These are phyloP conservation scores for Xylariaceae sp. DNA, from an alignment of 2,329 filamentous ascomycete genomes.

Conservation along the genomic window DNA sequence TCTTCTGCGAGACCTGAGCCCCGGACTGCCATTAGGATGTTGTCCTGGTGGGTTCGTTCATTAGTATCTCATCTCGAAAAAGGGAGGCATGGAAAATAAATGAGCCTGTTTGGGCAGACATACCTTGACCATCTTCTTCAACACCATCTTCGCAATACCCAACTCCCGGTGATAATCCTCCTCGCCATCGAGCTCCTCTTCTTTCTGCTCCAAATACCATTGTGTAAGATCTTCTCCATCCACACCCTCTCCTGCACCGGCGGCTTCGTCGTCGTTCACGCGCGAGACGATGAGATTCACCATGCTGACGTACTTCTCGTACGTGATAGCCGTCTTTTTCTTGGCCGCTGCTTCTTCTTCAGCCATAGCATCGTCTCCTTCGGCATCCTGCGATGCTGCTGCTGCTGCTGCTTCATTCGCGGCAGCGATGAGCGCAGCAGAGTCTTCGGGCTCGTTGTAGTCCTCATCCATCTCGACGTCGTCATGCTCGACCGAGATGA, in stretches of 20 bases:
- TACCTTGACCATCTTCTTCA: constrained; percentile 96
- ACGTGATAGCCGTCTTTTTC: constrained; percentile 81
- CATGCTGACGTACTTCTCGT: constrained; percentile 91
- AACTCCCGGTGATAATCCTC: constrained; percentile 75
- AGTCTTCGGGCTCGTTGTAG: constrained; percentile 48
- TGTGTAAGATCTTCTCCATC: constrained; percentile 76
- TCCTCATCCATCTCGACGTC: constrained; percentile 92
- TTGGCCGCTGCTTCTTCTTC: constrained; percentile 42
- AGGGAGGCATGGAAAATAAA: constrained; percentile 1
- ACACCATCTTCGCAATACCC: constrained; percentile 57
- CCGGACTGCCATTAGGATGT: constrained; percentile 79
- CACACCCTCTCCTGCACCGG: constrained; percentile 73
- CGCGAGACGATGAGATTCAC: constrained; percentile 80
- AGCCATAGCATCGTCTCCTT: constrained; percentile 42
- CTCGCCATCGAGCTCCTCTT: constrained; percentile 75
- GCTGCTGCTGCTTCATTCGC: constrained; percentile 50
- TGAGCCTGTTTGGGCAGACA: constrained; percentile 29
- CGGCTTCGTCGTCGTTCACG: constrained; percentile 77
- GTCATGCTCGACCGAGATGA: constrained; percentile 97
- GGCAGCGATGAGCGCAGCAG: constrained; percentile 45
- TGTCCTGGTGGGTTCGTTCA: constrained; percentile 54
- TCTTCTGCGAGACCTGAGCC: constrained; percentile 56
- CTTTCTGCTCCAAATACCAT: constrained; percentile 92
- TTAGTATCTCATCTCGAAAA: background rate
- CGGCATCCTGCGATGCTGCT: constrained; percentile 31